Evolutionary conservation across 2,329 filamentous ascomycete species (phyloP), one percentile per base, ranked within the genome.

Genomic region (Hymenoscyphus fraxineus): DNA sequence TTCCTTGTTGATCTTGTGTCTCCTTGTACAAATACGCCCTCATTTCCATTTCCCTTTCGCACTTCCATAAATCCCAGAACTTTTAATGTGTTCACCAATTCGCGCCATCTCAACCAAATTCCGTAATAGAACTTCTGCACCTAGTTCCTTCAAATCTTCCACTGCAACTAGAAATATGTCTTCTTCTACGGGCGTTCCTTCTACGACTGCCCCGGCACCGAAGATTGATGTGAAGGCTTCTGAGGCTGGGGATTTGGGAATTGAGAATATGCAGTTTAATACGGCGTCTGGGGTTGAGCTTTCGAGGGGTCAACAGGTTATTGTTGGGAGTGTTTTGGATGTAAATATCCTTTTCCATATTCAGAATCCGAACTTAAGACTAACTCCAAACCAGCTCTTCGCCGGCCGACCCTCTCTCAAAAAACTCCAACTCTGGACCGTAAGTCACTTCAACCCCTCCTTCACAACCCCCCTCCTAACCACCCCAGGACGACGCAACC

Each of bases 311-410:
- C 84, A 88, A 70, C 81, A 82, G 65, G 79, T 84, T 0, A 65
- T 88, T 39, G 81, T 88, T 13, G 83, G 83, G 64, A 83, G 81
- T 57, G 79, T 88, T 15, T 79, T 89, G 31, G 86, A 88, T 71
- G 80, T 80, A 60, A 31, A 67, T 62, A 35, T 22, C 16, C 16
- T 13, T 55, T 12, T 35, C 35, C 35, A 59, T 31, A 15, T n/a
- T 19, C 44, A 38, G 16, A 16, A 40, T 22, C 9, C 13, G 6
- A n/a, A 9, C 2, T 6, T 35, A 27, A 41, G 32, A 31, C 51
- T 62, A 58, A 60, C 38, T 7, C 13, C 15, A 22, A 19, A 4
- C 16, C 56, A 82, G 80, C 81, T 88, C 58, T 88, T 88, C 72
- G 82, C 83, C 40, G 85, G 85, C 57, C 79, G 81, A 19, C 84